Percentiles rank a stretch among this genome's conserved stretches.
Evolutionary conservation across 1,284 basidiomycete genomes (phyloP).

Genomic region (Cryptococcus amylolentus): DNA sequence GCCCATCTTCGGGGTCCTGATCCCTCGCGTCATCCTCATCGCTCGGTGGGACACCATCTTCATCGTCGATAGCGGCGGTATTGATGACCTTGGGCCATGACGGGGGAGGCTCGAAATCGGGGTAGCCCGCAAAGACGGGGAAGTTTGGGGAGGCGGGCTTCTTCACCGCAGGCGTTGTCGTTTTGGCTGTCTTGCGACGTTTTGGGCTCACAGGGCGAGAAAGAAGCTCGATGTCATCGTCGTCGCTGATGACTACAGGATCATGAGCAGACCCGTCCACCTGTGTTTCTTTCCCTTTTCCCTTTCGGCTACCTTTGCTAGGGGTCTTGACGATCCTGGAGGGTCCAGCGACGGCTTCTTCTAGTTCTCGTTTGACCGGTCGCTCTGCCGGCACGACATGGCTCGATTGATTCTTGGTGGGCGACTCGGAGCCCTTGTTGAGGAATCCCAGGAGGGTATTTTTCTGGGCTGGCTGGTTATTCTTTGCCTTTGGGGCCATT

Average conservation of each 20-base stretch:
- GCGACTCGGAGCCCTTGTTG: slow-evolving; percentile 13
- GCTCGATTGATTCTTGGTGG: background rate
- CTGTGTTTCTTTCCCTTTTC: slow-evolving; percentile 12
- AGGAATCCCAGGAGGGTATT: slow-evolving; percentile 30
- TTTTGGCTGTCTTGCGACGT: slow-evolving; percentile 2
- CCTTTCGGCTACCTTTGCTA: background rate
- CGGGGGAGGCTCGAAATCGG: slow-evolving; percentile 23
- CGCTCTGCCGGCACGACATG: background rate
- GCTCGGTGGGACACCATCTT: slow-evolving; percentile 4
- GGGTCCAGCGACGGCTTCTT: background rate
- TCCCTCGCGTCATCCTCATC: slow-evolving; percentile 15
- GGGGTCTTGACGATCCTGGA: background rate
- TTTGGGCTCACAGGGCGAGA: background rate
- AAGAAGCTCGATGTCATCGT: slow-evolving; percentile 9
- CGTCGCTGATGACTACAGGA: slow-evolving; percentile 19
- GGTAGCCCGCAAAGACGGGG: slow-evolving; percentile 18
- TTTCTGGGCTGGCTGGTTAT: slow-evolving; percentile 6
- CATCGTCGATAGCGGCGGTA: slow-evolving; percentile 24
- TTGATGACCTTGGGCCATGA: slow-evolving; percentile 38
- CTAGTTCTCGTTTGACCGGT: background rate
- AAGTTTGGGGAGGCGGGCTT: background rate
- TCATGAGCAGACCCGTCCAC: slow-evolving; percentile 9
- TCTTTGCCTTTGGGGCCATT: slow-evolving; percentile 17
- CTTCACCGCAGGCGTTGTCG: background rate
- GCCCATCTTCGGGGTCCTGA: slow-evolving; percentile 18